phyloP scores from a whole-genome alignment of 2,329 filamentous ascomycete genomes.

The Paracoccidioides lutzii region DNA sequence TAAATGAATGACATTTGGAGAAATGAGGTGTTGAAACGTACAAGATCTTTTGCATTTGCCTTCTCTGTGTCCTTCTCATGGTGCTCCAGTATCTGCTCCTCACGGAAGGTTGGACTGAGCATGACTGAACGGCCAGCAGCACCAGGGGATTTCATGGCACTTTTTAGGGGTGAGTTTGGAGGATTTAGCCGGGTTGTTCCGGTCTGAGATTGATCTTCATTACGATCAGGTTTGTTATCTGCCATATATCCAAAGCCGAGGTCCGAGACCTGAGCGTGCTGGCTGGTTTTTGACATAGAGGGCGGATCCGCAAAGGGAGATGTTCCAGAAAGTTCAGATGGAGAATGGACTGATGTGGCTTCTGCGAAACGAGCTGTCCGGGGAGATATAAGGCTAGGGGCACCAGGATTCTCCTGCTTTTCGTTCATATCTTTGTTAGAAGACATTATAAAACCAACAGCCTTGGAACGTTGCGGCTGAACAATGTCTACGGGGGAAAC shows the following conservation, averaged over 20 bases:
- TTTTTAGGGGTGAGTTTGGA: slow-evolving; percentile 72
- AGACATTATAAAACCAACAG: slow-evolving; percentile 16
- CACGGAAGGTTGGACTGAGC: slow-evolving; percentile 79
- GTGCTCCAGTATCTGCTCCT: slow-evolving; percentile 80
- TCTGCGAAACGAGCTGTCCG: slow-evolving; percentile 52
- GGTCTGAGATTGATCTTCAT: slow-evolving; percentile 35
- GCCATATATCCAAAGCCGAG: slow-evolving; percentile 86
- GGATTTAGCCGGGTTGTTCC: slow-evolving; percentile 45
- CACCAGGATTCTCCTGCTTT: slow-evolving; percentile 13
- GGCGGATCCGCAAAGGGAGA: slow-evolving; percentile 43
- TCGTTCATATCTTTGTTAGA: slow-evolving; percentile 13
- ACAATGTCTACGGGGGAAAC: slow-evolving; percentile 30
- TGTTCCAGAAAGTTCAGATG: slow-evolving; percentile 36
- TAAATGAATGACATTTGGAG: background rate
- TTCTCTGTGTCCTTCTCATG: slow-evolving; percentile 69
- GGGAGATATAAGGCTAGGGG: slow-evolving; percentile 37
- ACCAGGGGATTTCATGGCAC: slow-evolving; percentile 76
- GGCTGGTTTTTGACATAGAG: slow-evolving; percentile 34
- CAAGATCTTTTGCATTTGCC: slow-evolving; percentile 75
- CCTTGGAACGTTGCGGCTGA: slow-evolving; percentile 21
- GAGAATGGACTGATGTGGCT: slow-evolving; percentile 51
- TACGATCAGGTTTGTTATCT: slow-evolving; percentile 38
- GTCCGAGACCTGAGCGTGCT: slow-evolving; percentile 60
- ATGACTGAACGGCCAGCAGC: slow-evolving; percentile 65
- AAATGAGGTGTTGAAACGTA: slow-evolving; percentile 39